Evolutionary conservation across 1,284 basidiomycete species (phyloP).

Genomic region (Cutaneotrichosporon cutaneum): DNA sequence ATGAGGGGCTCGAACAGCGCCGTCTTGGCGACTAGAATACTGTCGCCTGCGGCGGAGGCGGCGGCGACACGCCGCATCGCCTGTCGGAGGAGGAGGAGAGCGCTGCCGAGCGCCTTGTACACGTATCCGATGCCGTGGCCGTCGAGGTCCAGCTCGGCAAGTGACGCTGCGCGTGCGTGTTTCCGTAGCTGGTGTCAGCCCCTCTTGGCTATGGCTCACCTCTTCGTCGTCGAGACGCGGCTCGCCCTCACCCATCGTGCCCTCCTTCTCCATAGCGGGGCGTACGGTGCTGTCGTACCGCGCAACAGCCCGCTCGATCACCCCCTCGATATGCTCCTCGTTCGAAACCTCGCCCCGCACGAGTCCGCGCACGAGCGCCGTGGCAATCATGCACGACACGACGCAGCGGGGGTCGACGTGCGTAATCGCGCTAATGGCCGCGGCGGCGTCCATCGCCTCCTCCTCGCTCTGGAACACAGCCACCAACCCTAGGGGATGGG

Average conservation of each 20-base stretch:
- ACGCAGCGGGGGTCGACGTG: conserved; percentile 23
- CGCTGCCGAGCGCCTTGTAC: conserved; percentile 19
- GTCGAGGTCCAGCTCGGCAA: conserved; percentile 18
- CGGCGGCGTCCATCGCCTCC: conserved; percentile 16
- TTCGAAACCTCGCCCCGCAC: conserved; percentile 7
- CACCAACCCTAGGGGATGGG: conserved; percentile 19
- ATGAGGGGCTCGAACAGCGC: conserved; percentile 18
- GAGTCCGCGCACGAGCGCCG: conserved; percentile 19
- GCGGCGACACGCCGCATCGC: conserved; percentile 3
- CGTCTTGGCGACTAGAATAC: not conserved
- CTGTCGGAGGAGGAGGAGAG: conserved; percentile 13
- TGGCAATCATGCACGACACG: conserved; percentile 19
- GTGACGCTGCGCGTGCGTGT: not conserved
- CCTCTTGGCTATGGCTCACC: not conserved
- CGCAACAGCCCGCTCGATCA: conserved; percentile 8
- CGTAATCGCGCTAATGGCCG: conserved; percentile 13
- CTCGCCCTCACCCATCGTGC: conserved; percentile 3
- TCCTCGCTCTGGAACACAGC: not conserved
- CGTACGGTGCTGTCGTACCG: not conserved
- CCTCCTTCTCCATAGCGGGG: not conserved
- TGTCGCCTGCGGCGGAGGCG: not conserved
- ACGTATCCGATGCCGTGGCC: conserved; percentile 23
- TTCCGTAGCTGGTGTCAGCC: conserved; percentile 13
- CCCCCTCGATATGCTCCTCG: conserved; percentile 3
- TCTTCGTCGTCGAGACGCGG: conserved; percentile 12